A percentile compares a stretch with the other conserved stretches of the same genome.
Evolutionary conservation across 1,139 yeast species (phyloP).

Genomic region (Suhomyces anneliseae): DNA sequence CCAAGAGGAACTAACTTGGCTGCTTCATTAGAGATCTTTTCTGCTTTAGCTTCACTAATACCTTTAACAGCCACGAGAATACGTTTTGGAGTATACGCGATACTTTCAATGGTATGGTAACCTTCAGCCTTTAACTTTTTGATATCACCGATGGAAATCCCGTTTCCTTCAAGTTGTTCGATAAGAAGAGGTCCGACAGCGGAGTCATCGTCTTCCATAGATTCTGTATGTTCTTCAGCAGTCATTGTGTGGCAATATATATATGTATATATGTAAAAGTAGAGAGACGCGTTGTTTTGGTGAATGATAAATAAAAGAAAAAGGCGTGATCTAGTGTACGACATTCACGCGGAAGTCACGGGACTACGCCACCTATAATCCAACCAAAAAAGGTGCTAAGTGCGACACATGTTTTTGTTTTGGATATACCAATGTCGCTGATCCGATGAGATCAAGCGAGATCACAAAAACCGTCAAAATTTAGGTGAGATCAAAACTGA

Average conservation of each 20-base stretch:
- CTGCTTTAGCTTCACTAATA: constrained; percentile 95
- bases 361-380: no score
- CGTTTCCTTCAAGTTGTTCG: constrained; percentile 70
- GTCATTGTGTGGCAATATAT: constrained; percentile 6
- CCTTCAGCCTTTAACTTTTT: constrained; percentile 82
- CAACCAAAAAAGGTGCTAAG: no score
- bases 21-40: constrained; percentile 77
- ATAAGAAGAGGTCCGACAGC: constrained; percentile 45
- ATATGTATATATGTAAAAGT: no score
- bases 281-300: constrained; percentile 10
- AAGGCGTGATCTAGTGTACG: neutral
- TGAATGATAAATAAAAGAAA: neutral
- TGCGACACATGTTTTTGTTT: no score
- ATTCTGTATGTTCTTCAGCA: constrained; percentile 15
- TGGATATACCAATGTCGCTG: no score
- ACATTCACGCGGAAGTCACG: no score
- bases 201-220: constrained; percentile 38
- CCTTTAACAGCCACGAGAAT: constrained; percentile 79
- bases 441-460: no score
- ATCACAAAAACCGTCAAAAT: no score
- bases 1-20: constrained; percentile 92
- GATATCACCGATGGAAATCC: constrained; percentile 78
- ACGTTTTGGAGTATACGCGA: constrained; percentile 87
- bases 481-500: no score
- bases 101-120: constrained; percentile 83